These are phyloP conservation scores for Erysimum cheiranthoides DNA, from an alignment of 345 rosid genomes.

Conservation along the genomic window DNA sequence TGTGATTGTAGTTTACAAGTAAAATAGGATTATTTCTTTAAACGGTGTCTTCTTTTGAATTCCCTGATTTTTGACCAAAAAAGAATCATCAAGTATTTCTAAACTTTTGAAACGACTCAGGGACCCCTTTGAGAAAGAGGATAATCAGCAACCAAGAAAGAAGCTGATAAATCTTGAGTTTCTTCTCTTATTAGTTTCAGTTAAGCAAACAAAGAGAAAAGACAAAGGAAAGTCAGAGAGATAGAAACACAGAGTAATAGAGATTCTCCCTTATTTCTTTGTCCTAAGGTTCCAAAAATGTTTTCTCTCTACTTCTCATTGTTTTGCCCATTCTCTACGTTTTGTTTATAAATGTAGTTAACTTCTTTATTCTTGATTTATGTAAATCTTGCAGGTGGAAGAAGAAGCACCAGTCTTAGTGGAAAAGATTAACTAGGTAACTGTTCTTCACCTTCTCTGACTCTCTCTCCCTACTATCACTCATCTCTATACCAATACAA, in stretches of 20 bases:
- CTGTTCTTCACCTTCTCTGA: not conserved
- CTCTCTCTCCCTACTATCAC: not conserved
- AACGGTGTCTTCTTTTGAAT: not conserved
- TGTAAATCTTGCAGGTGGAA: not conserved
- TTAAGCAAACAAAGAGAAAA: not conserved
- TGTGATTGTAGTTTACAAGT: not conserved
- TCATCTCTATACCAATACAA: not conserved
- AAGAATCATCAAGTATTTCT: not conserved
- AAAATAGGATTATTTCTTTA: not conserved
- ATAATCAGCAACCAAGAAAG: constrained; percentile 39
- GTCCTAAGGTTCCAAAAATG: constrained; percentile 16
- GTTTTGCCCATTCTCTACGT: not conserved
- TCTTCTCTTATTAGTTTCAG: constrained; percentile 42
- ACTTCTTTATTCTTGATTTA: not conserved
- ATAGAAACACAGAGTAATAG: not conserved
- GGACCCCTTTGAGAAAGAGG: not conserved
- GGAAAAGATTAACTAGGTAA: not conserved
- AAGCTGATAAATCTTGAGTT: constrained; percentile 53
- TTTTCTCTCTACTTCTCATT: not conserved
- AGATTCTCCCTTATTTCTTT: constrained; percentile 3
- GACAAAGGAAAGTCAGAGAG: not conserved
- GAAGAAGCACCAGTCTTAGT: not conserved
- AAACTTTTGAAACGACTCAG: constrained; percentile 36
- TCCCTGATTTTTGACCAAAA: constrained; percentile 20
- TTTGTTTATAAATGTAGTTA: not conserved